These are phyloP conservation scores for Leishmania braziliensis DNA, from an alignment of 208 protist species.

Conservation along the genomic window DNA sequence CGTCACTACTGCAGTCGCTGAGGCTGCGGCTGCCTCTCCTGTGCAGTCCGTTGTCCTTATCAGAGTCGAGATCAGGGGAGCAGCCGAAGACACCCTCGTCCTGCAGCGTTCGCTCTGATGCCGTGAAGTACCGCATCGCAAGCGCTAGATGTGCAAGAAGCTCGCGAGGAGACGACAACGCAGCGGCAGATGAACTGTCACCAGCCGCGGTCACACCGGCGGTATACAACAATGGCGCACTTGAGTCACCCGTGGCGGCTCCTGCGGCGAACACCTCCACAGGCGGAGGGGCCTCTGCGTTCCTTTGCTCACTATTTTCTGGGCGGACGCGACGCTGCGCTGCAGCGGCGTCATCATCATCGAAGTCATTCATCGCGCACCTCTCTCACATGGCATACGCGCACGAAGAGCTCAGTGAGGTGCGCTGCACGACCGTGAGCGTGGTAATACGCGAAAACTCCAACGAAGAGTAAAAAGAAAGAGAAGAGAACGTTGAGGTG, in stretches of 20 bases:
- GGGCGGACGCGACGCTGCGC: background rate
- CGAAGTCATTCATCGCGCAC: background rate
- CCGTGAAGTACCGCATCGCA: conserved; percentile 15
- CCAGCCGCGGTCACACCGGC: background rate
- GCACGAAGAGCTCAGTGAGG: background rate
- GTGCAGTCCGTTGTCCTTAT: background rate
- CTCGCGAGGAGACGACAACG: background rate
- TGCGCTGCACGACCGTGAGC: background rate
- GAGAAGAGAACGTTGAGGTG: background rate
- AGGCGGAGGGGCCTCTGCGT: background rate
- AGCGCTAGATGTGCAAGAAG: conserved; percentile 2
- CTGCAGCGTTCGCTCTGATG: conserved; percentile 6
- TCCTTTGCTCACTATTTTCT: background rate
- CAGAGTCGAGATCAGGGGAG: conserved; percentile 20
- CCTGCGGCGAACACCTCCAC: background rate
- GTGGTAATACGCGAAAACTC: background rate
- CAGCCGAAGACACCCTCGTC: conserved; percentile 11
- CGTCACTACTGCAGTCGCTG: conserved; percentile 4
- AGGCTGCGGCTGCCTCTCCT: background rate
- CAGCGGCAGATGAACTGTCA: background rate
- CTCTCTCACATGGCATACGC: background rate
- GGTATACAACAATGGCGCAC: background rate
- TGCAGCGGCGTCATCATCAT: background rate
- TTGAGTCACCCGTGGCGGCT: background rate
- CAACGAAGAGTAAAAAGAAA: background rate